Conservation (phyloP, 1,284 basidiomycete genomes). For the Phenoliferia sp. region DNA sequence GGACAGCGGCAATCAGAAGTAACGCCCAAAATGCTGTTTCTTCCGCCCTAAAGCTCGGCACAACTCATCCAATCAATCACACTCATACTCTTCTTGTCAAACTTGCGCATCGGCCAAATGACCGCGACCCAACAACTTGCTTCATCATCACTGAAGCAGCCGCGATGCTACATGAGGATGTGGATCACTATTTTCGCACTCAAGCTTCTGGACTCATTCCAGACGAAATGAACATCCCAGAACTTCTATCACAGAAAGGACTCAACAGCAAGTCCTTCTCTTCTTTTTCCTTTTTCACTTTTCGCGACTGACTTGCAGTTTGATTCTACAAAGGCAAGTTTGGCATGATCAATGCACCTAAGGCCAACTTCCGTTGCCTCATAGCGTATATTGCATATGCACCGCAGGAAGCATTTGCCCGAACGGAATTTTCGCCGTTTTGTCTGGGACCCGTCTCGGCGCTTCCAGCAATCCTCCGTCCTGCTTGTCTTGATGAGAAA, state of each 20-base stretch:
- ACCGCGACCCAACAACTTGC: not conserved
- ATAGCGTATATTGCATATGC: not conserved
- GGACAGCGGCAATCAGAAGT: not conserved
- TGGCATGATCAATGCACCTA: not conserved
- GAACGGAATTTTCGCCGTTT: not conserved
- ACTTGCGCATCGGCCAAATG: not conserved
- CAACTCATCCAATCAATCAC: not conserved
- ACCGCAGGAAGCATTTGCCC: not conserved
- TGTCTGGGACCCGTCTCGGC: not conserved
- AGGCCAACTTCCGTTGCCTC: not conserved
- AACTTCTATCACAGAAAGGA: not conserved
- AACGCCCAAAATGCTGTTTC: not conserved
- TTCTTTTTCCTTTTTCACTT: not conserved
- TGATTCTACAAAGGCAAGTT: no score
- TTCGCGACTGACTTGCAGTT: no score
- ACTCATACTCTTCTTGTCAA: not conserved
- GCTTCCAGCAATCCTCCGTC: not conserved
- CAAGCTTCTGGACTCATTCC: not conserved
- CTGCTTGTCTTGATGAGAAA: not conserved
- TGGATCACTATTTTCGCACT: not conserved
- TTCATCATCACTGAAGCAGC: not conserved
- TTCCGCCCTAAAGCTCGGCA: not conserved
- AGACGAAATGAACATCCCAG: not conserved
- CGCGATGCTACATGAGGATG: not conserved
- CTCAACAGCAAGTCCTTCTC: not conserved